Base-by-base conservation (phyloP, 169 alveolate species). In the Perkinsus marinus region DNA sequence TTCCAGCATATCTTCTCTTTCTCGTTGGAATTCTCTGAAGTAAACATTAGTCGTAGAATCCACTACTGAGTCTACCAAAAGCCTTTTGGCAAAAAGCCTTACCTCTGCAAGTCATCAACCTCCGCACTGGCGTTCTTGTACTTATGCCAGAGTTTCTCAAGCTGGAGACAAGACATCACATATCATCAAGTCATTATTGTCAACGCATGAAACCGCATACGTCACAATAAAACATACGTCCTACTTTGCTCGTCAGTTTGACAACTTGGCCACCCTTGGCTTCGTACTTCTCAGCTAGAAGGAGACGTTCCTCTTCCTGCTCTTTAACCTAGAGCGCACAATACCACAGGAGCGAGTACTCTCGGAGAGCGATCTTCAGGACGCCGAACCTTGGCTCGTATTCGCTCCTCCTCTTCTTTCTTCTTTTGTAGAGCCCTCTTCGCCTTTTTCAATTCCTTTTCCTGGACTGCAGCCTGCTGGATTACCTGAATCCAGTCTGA, bases 1-100 rank as follows among this genome's bases (percentile, higher is more conserved):
- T 34, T 95, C 97, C 46, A 95, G 90, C 79, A 97, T 90, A n/a
- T 95, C 97, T 89, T 95, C 97, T 34, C 96, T 94, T 92, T 97
- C 96, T 34, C 92, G 90, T 90, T 94, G 96, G 90, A 94, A 93
- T 90, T 97, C 98, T 39, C 79, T 57, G 34, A 57, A 2, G 36
- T 2, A 57, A 43, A 43, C 68, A 43, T 9, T 43, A 10, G 17
- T 17, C 68, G 9, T 43, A 9, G 17, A 43, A 43, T 17, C 68
- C 68, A 43, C 17, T 43, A 43, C 68, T 10, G 26, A 43, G 68
- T 9, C 9, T 10, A 17, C 68, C 9, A 43, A 17, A 43, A 10
- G 26, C 68, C 26, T 17, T 9, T 43, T 43, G 26, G 68, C 68
- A 17, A 43, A 26, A 0, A 13, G 7, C 34, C 79, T 16, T 26